phyloP scores from a whole-genome alignment of 2,329 filamentous ascomycete genomes.

The Colletotrichum liaoningense region DNA sequence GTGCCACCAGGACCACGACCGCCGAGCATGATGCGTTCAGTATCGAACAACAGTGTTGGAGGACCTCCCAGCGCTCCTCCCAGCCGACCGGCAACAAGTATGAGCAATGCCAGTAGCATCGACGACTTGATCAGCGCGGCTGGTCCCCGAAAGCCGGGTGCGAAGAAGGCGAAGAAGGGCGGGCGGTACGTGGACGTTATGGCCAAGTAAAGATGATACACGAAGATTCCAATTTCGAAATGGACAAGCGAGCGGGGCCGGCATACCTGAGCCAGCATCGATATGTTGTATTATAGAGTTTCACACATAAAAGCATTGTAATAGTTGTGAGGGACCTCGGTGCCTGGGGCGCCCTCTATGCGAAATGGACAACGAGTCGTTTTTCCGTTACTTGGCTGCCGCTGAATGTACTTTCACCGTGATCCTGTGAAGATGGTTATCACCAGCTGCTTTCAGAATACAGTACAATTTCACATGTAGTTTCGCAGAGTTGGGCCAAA shows the following conservation, averaged over 20 bases:
- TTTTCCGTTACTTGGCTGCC: neutral
- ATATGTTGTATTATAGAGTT: slow-evolving; percentile 28
- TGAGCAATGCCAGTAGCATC: slow-evolving; percentile 94
- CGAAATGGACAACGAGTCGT: neutral
- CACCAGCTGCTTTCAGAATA: neutral
- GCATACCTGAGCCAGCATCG: neutral
- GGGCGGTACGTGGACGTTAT: slow-evolving; percentile 97
- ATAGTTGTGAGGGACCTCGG: neutral
- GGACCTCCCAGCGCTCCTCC: slow-evolving; percentile 64
- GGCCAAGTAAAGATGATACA: slow-evolving; percentile 66
- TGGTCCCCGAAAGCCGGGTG: slow-evolving; percentile 72
- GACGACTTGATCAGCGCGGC: slow-evolving; percentile 89
- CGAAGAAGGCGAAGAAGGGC: slow-evolving; percentile 81
- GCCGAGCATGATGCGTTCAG: slow-evolving; percentile 56
- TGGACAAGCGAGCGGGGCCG: slow-evolving; percentile 11
- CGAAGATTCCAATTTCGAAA: slow-evolving; percentile 10
- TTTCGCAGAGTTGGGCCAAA: neutral
- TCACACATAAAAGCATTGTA: slow-evolving; percentile 16
- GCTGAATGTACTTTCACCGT: neutral
- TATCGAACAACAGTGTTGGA: slow-evolving; percentile 56
- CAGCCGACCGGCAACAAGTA: slow-evolving; percentile 79
- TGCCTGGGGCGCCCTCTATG: neutral
- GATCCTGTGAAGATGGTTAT: neutral
- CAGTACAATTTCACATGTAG: neutral
- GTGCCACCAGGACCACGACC: slow-evolving; percentile 37